Percentiles rank a stretch among this genome's conserved stretches.
These are phyloP conservation scores for Fusarium dimerum DNA, from an alignment of 2,329 filamentous ascomycete species.

Conservation along the genomic window DNA sequence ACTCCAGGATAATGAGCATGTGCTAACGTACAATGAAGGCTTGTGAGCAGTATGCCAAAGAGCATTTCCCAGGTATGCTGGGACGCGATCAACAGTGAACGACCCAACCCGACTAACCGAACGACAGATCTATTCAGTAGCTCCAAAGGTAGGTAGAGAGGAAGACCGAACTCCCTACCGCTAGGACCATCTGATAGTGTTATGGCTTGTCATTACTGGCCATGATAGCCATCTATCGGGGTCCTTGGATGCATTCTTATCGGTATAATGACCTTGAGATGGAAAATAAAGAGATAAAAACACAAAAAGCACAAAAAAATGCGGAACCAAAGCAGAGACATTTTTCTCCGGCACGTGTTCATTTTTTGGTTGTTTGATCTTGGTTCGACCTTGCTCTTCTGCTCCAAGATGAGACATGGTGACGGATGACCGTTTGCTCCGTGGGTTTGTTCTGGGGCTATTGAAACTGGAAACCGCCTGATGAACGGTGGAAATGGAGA, in stretches of 20 bases:
- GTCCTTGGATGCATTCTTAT: neutral
- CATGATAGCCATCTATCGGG: constrained; percentile 1
- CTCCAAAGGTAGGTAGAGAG: constrained; percentile 38
- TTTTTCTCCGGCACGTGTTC: constrained; percentile 11
- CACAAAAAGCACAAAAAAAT: constrained; percentile 19
- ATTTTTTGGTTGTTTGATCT: constrained; percentile 29
- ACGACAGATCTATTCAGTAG: constrained; percentile 40
- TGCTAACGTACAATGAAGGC: constrained; percentile 33
- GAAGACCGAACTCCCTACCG: no score
- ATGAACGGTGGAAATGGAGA: no score
- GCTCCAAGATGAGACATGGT: constrained; percentile 17
- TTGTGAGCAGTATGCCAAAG: constrained; percentile 85
- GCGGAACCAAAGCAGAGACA: constrained; percentile 20
- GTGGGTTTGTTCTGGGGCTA: constrained; percentile 3
- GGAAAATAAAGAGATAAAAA: constrained; percentile 2
- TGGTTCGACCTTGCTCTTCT: constrained; percentile 12
- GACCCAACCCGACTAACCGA: constrained; percentile 31
- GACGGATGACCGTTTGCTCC: constrained; percentile 9
- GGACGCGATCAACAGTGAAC: neutral
- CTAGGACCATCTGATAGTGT: neutral
- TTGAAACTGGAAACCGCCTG: constrained; percentile 4
- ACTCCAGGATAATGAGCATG: neutral
- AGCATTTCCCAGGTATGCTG: constrained; percentile 71
- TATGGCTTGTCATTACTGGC: neutral
- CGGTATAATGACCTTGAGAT: neutral